Evolutionary conservation across 495 filamentous ascomycete genomes (phyloP), one percentile per base, ranked within the genome.

Genomic region (Platismatia glauca): DNA sequence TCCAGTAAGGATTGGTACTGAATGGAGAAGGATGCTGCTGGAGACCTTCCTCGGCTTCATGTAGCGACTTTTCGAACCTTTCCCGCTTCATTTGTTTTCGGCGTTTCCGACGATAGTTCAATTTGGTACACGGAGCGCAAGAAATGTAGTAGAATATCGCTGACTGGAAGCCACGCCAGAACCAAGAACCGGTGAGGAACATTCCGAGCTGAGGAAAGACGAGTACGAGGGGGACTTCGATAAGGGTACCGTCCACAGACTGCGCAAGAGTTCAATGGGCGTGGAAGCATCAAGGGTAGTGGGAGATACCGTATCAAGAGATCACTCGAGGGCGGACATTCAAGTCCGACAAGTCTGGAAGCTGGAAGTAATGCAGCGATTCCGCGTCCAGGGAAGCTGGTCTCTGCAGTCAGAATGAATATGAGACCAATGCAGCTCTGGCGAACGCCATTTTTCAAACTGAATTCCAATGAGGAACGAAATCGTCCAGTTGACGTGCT

Each of bases 81-180:
- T 82, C 80, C 44, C 76, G 72, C 62, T 81, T 82, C 55, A 86
- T 86, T 65, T 89, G 81, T 68, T 86, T 81, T 71, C 81, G 83
- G 59, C 85, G 78, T 71, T 85, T 86, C 46, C 85, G 81, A 55
- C 81, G 84, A 60, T 87, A 78, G 33, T 75, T 75, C 62, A 83
- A 75, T 59, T 85, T 81, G 59, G 83, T 77, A 75, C 90, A 96
- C 69, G 90, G 90, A 37, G 88, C 85, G 73, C 90, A 95, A 57
- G 89, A 88, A 61, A 85, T 80, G 67, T 92, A 84, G 78, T 92
- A 95, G 75, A 95, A 95, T 71, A 92, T 76, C 62, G 88, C 89
- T 20, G 90, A 95, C 76, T 94, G 91, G 58, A 72, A 77, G 57
- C 80, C 80, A 31, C 80, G 75, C 68, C 74, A 81, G 69, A 82